Percentiles rank a stretch among this genome's conserved stretches.
Evolutionary conservation across 225 moss, liverwort and hornwort genomes (phyloP).

Genomic region (Pseudoscleropodium purum): DNA sequence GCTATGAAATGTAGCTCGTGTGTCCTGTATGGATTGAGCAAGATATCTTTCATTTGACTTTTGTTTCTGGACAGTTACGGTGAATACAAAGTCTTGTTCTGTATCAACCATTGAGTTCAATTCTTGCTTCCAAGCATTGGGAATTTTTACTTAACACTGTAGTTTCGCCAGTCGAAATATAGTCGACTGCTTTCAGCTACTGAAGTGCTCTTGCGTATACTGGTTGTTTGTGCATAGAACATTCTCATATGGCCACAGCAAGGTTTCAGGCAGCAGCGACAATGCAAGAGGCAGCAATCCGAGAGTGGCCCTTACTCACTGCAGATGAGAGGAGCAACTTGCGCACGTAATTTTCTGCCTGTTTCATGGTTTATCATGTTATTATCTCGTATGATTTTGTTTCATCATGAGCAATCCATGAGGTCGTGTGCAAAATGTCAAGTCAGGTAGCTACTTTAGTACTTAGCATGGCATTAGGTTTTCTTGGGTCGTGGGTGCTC

Average conservation of each 20-base stretch:
- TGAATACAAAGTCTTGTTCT: not conserved
- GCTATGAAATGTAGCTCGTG: not conserved
- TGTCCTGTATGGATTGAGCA: not conserved
- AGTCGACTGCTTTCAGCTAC: not conserved
- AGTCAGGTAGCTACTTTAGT: not conserved
- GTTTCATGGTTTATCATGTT: not conserved
- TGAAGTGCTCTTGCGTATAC: not conserved
- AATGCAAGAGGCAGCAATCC: slow-evolving; percentile 96
- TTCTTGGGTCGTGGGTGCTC: not conserved
- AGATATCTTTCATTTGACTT: not conserved
- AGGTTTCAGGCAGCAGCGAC: slow-evolving; percentile 98
- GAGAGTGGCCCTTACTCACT: slow-evolving; percentile 91
- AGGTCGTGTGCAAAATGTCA: not conserved
- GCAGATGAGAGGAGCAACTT: slow-evolving; percentile 69
- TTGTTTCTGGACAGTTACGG: not conserved
- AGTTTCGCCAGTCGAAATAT: not conserved
- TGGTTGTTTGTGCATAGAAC: slow-evolving; percentile 41
- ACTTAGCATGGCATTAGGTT: not conserved
- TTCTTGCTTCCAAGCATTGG: not conserved
- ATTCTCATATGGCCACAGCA: slow-evolving; percentile 87
- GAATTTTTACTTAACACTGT: not conserved
- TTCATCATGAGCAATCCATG: not conserved
- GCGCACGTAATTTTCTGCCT: slow-evolving; percentile 49
- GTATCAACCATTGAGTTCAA: not conserved
- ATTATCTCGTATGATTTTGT: not conserved